Evolutionary conservation across 306 rosid species (phyloP), one percentile per base, ranked within the genome.

Genomic region (Malus sieversii): DNA sequence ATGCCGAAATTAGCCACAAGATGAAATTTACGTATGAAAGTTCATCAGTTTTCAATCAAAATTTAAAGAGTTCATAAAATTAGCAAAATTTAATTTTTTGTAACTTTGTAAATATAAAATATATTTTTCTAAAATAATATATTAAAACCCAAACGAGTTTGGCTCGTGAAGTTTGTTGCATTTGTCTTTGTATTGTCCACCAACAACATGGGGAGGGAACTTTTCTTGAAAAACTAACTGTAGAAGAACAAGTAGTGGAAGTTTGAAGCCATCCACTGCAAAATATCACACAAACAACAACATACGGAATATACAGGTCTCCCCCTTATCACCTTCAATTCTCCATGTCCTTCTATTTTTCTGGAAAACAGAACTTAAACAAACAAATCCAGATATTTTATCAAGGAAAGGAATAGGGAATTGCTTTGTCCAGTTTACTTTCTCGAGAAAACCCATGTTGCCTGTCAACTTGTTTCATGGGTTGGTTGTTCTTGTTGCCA

Each of bases 391-490:
- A 25, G 25, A 25, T 25, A 25, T 25, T 25, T 25, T 25, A 25
- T 25, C 25, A 25, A 25, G 25, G 25, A 10, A 22, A 64, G 33
- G 52, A 77, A 58, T 16, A 32, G 69, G 69, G 23, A 74, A 80
- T 82, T 79, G 79, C 82, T 70, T 62, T 19, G 52, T 59, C 71
- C 69, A 68, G 80, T 88, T 87, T 91, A 87, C 90, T 88, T 87
- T 71, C 71, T 82, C n/a, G 57, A 52, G 85, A 64, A 71, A 79
- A 73, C 81, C 78, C 83, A 85, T 81, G 84, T 79, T 55, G 71
- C 65, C 66, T 83, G 85, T 79, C 78, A 75, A 68, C 79, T 71
- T 57, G 78, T 77, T 82, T 83, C 78, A 65, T 72, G 73, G 79
- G 77, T 80, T 32, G 63, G 55, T 51, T 51, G 55, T 51, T 51